phyloP scores from a whole-genome alignment of 495 filamentous ascomycete genomes.

The Xylaria grammica region DNA sequence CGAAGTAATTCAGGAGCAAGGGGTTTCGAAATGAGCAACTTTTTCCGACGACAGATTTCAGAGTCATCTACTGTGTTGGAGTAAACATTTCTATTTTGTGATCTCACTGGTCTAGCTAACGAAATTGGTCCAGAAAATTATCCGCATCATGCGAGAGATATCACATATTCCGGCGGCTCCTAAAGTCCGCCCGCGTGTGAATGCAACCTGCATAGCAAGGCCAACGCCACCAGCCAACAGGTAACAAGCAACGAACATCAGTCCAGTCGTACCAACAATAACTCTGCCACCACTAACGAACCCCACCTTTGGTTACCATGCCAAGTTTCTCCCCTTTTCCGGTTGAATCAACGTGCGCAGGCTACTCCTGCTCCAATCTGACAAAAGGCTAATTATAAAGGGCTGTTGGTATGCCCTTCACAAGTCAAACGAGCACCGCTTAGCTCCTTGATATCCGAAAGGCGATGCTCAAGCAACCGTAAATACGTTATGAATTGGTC shows the following conservation, averaged over 20 bases:
- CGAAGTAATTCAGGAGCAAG: not conserved
- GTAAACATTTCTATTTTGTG: constrained; percentile 16
- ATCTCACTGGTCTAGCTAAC: constrained; percentile 16
- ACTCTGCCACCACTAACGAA: constrained; percentile 3
- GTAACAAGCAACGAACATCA: constrained; percentile 1
- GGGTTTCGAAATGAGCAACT: not conserved
- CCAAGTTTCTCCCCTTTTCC: not conserved
- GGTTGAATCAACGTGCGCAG: not conserved
- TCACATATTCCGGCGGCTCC: constrained; percentile 9
- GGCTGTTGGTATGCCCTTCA: not conserved
- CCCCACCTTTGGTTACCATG: not conserved
- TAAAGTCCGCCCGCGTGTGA: not conserved
- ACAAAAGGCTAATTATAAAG: not conserved
- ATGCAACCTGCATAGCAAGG: constrained; percentile 9
- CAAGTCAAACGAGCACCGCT: not conserved
- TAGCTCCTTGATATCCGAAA: not conserved
- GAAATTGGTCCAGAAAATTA: constrained; percentile 24
- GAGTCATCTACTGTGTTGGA: not conserved
- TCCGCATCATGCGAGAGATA: constrained; percentile 23
- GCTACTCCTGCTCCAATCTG: not conserved
- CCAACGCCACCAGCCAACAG: constrained; percentile 5
- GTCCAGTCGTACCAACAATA: constrained; percentile 7
- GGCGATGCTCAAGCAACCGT: not conserved
- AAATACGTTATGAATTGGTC: constrained; percentile 1
- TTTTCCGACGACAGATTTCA: not conserved